Percentiles rank a stretch among this genome's conserved stretches.
These are phyloP conservation scores for Xylariaceae sp. DNA, from an alignment of 2,329 filamentous ascomycete species.

Conservation along the genomic window DNA sequence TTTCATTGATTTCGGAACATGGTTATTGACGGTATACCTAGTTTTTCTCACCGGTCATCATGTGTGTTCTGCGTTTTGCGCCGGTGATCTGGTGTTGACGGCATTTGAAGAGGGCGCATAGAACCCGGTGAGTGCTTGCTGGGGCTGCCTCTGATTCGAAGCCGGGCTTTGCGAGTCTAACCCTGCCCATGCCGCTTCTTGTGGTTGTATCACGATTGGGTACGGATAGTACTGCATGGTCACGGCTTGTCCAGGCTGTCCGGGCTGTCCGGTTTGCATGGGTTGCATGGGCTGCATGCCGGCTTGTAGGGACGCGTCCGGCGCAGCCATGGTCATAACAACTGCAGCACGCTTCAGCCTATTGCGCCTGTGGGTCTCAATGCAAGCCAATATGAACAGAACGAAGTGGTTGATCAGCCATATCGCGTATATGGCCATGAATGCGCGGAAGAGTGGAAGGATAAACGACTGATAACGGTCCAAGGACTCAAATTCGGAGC, in stretches of 20 bases:
- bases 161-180: conserved; percentile 1
- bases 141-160: conserved; percentile 5
- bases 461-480: conserved; percentile 14
- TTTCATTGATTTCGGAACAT: not conserved
- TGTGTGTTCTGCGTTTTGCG: not conserved
- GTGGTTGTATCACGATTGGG: conserved; percentile 20
- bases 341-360: conserved; percentile 18
- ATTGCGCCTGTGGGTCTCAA: conserved; percentile 31
- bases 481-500: conserved; percentile 9
- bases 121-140: conserved; percentile 29
- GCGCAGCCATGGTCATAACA: conserved; percentile 11
- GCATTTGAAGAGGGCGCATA: conserved; percentile 3
- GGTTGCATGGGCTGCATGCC: conserved; percentile 12
- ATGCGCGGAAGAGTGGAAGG: conserved; percentile 34
- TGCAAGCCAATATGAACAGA: conserved; percentile 55
- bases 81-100: not conserved
- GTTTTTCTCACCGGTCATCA: not conserved
- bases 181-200: conserved; percentile 9
- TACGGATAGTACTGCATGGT: conserved; percentile 19
- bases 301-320: conserved; percentile 9
- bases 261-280: too few relatives aligned
- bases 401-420: conserved; percentile 76
- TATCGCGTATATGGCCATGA: conserved; percentile 70
- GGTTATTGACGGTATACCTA: not conserved
- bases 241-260: conserved; percentile 10